Base-by-base conservation (phyloP, 129 eudicot species). In the Flaveria brownii region DNA sequence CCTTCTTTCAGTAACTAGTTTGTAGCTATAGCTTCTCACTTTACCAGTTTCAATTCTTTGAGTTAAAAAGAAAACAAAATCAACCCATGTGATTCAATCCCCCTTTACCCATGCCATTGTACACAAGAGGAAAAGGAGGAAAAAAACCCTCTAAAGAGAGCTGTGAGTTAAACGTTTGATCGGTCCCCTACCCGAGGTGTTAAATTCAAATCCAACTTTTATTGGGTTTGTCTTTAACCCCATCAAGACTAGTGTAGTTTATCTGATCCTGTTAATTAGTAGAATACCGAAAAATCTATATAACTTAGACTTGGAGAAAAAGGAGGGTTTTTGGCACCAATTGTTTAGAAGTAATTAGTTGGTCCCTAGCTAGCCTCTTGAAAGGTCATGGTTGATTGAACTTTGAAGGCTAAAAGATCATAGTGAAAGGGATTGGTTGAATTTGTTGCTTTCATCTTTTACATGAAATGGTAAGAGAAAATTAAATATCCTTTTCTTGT, bases 81-180 rank as follows among this genome's bases (percentile, higher is more conserved):
- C 84, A 71, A 74, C 88, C 90, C 88, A 88, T 88, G 94, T 91
- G 94, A 60, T 77, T 72, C 70, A 41, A 45, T 6, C 9, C 74
- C 55, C 80, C 78, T 80, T 49, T 11, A 75, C 82, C 80, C 75
- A 74, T 78, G 16, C 68, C 79, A 77, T 64, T 73, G 74, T 65
- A 73, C 79, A 74, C 76, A 74, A 73, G 14, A 64, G 42, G 61
- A 64, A 41, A 72, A 73, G 17, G 14, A 61, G 26, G 12, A 1
- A 43, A 43, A 43, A 43, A 43, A 43, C 49, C 22, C 22, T 10
- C 49, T 43, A 9, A 7, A 43, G 49, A 7, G 49, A 7, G 12
- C 5, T 2, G 13, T 9, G 49, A 8, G 47, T 6, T 7, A 43
- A 43, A 9, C 12, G 13, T 43, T 43, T 43, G 17, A 46, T 25